phyloP scores from a whole-genome alignment of 352 stramenopile species.

The Nothophytophthora sp. region DNA sequence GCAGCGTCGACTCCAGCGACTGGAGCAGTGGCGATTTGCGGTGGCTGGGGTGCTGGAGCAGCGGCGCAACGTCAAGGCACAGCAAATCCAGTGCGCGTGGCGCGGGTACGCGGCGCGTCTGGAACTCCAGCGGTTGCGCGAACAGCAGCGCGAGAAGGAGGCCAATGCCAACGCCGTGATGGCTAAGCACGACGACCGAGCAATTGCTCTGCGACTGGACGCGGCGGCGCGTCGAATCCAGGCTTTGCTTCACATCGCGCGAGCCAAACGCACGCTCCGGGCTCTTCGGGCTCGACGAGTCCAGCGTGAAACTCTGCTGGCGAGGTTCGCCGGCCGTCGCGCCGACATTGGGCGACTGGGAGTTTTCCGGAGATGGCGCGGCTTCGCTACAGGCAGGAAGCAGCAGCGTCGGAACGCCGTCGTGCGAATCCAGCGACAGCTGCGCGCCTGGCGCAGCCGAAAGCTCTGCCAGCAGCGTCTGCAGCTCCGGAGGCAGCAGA shows the following conservation, averaged over 20 bases:
- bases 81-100: conserved; percentile 56
- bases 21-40: conserved; percentile 15
- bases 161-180: conserved; percentile 33
- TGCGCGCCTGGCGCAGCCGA: conserved; percentile 37
- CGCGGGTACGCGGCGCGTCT: conserved; percentile 22
- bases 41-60: conserved; percentile 31
- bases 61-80: conserved; percentile 25
- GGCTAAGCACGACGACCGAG: conserved; percentile 40
- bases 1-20: conserved; percentile 7
- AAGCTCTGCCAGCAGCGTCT: conserved; percentile 38
- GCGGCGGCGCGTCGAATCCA: conserved; percentile 51
- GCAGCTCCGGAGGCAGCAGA: conserved; percentile 27
- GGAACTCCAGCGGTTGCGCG: conserved; percentile 21
- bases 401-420: conserved; percentile 30
- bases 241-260: conserved; percentile 43
- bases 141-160: conserved; percentile 38
- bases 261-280: conserved; percentile 30
- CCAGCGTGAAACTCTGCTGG: conserved; percentile 38
- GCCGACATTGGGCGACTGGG: conserved; percentile 22
- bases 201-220: conserved; percentile 41
- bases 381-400: conserved; percentile 35
- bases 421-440: conserved; percentile 40
- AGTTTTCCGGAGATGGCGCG: conserved; percentile 38
- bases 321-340: conserved; percentile 34
- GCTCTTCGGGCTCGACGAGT: conserved; percentile 35